phyloP scores from a whole-genome alignment of 2,329 filamentous ascomycete genomes.

The Teratosphaeria nubilosa region DNA sequence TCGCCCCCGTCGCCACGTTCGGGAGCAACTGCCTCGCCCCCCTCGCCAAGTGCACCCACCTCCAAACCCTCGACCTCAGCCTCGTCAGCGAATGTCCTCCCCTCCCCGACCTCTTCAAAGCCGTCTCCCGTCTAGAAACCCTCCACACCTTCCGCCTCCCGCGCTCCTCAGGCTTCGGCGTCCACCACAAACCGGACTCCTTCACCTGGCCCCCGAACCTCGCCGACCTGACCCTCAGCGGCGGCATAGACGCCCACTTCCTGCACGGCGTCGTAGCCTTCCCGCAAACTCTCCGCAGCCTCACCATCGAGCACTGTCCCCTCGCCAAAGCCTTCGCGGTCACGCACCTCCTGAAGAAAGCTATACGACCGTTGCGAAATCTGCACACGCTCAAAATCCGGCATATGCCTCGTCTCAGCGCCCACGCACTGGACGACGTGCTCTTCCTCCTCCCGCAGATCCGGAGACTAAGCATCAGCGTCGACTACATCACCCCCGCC shows the following conservation, averaged over 20 bases:
- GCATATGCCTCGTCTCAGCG: slow-evolving; percentile 30
- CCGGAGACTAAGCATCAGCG: slow-evolving; percentile 30
- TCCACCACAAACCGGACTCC: slow-evolving; percentile 1
- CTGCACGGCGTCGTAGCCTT: slow-evolving; percentile 26
- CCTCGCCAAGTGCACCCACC: slow-evolving; percentile 43
- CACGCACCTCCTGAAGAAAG: slow-evolving; percentile 27
- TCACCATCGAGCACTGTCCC: slow-evolving; percentile 36
- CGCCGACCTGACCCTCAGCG: slow-evolving; percentile 32
- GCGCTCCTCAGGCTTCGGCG: slow-evolving; percentile 23
- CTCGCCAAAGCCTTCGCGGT: slow-evolving; percentile 28
- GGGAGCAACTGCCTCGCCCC: slow-evolving; percentile 47
- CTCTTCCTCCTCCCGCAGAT: slow-evolving; percentile 32
- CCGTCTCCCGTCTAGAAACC: slow-evolving; percentile 36
- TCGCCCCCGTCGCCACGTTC: slow-evolving; percentile 49
- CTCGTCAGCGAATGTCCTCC: slow-evolving; percentile 42
- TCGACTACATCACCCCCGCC: slow-evolving; percentile 37
- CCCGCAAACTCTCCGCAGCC: slow-evolving; percentile 24
- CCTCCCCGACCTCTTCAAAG: slow-evolving; percentile 40
- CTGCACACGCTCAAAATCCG: slow-evolving; percentile 31
- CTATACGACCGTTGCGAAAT: slow-evolving; percentile 15
- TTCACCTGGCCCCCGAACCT: slow-evolving; percentile 35
- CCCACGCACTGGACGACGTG: slow-evolving; percentile 31
- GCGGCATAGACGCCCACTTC: slow-evolving; percentile 35
- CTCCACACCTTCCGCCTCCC: slow-evolving; percentile 34
- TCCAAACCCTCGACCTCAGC: slow-evolving; percentile 43